A percentile compares a stretch with the other conserved stretches of the same genome.
Conservation (phyloP, 768 basidiomycete species). For the Russula sp. region DNA sequence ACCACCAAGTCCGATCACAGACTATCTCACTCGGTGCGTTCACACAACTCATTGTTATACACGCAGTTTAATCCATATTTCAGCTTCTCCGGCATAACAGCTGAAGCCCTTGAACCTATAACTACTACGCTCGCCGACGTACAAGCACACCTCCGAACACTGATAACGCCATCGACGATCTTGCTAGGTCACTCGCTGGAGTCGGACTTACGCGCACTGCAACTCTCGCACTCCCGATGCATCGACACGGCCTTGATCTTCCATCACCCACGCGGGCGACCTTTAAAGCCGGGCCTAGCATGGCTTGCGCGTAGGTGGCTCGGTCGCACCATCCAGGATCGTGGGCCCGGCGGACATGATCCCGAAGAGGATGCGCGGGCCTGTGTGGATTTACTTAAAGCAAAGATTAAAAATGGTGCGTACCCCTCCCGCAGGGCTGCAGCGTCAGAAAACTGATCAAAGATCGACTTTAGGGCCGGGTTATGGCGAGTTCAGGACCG, state of each 20-base stretch:
- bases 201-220: conserved; percentile 87
- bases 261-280: conserved; percentile 91
- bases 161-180: conserved; percentile 67
- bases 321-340: conserved; percentile 80
- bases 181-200: conserved; percentile 95
- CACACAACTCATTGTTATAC: not conserved
- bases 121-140: conserved; percentile 80
- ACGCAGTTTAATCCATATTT: not conserved
- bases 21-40: conserved; percentile 86
- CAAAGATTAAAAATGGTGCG: conserved; percentile 73
- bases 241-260: conserved; percentile 90
- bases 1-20: conserved; percentile 70
- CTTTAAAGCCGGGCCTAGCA: conserved; percentile 92
- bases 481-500: conserved; percentile 84
- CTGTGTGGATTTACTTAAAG: conserved; percentile 76
- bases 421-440: not conserved
- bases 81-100: conserved; percentile 94
- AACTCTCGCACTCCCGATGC: conserved; percentile 79
- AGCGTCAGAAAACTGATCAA: not conserved
- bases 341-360: conserved; percentile 85
- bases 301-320: conserved; percentile 97
- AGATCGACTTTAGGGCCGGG: conserved; percentile 48
- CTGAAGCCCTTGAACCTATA: conserved; percentile 59
- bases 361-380: conserved; percentile 93
- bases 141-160: conserved; percentile 62